Percentiles rank a stretch among this genome's conserved stretches.
These are phyloP conservation scores for Dichotomocladium elegans DNA, from an alignment of 371 early-diverging fungal species.

Conservation along the genomic window DNA sequence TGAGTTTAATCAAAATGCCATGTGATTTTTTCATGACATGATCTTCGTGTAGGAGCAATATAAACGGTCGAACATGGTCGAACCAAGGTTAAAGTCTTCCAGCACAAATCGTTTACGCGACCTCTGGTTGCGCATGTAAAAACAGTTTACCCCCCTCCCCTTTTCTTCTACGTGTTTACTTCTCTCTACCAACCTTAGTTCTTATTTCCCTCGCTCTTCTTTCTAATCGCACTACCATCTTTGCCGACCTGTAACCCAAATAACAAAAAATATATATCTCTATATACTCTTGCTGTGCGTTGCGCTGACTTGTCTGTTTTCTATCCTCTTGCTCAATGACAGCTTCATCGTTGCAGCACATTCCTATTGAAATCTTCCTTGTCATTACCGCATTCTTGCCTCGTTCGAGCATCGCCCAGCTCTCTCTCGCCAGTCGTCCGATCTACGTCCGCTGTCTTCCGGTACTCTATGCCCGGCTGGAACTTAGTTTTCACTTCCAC, in stretches of 20 bases:
- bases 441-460: slow-evolving; percentile 31
- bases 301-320: slow-evolving; percentile 3
- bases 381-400: slow-evolving; percentile 15
- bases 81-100: slow-evolving; percentile 15
- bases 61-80: slow-evolving; percentile 5
- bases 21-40: neutral
- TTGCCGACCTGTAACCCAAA: neutral
- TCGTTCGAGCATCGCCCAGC: slow-evolving; percentile 16
- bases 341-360: too few relatives aligned
- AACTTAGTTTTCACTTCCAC: slow-evolving; percentile 26
- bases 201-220: too few relatives aligned
- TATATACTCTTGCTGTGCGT: neutral
- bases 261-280: neutral
- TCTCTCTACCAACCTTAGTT: too few relatives aligned
- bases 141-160: neutral
- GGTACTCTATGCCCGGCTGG: slow-evolving; percentile 29
- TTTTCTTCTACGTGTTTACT: neutral
- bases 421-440: slow-evolving; percentile 24
- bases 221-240: too few relatives aligned
- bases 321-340: neutral
- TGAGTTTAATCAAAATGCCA: slow-evolving; percentile 1
- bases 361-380: slow-evolving; percentile 30
- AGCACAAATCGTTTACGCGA: slow-evolving; percentile 18
- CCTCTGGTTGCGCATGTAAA: slow-evolving; percentile 11
- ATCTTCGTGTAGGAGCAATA: slow-evolving; percentile 3